These are phyloP conservation scores for Perkinsus marinus DNA, from an alignment of 169 alveolate species.

Conservation along the genomic window DNA sequence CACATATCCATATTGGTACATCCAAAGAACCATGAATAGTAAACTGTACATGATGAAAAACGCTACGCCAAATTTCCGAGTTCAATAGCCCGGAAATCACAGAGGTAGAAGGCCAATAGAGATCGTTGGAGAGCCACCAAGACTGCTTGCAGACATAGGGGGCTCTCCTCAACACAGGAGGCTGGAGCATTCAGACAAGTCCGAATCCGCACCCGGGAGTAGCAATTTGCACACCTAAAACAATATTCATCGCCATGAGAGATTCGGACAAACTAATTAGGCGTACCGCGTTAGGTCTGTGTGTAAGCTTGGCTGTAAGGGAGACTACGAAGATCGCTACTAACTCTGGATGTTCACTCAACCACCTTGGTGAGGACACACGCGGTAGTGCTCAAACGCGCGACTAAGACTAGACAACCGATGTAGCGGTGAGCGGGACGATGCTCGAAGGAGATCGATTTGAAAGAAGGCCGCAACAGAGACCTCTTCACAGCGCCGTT, in stretches of 20 bases:
- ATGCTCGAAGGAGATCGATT: background rate
- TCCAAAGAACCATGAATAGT: background rate
- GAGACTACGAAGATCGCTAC: background rate
- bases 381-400: background rate
- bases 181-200: background rate
- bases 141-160: background rate
- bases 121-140: background rate
- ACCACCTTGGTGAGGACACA: too few species aligned
- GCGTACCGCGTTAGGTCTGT: background rate
- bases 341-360: background rate
- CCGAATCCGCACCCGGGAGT: background rate
- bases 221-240: background rate
- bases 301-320: background rate
- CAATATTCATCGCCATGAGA: too few species aligned
- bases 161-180: background rate
- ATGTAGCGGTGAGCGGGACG: background rate
- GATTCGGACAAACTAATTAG: background rate
- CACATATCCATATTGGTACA: background rate
- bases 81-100: background rate
- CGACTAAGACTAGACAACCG: background rate
- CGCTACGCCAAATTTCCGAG: background rate
- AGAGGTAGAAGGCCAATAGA: background rate
- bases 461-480: background rate
- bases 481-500: background rate
- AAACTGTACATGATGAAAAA: background rate